phyloP scores from a whole-genome alignment of 1,284 basidiomycete species.

The Melampsora occidentalis region DNA sequence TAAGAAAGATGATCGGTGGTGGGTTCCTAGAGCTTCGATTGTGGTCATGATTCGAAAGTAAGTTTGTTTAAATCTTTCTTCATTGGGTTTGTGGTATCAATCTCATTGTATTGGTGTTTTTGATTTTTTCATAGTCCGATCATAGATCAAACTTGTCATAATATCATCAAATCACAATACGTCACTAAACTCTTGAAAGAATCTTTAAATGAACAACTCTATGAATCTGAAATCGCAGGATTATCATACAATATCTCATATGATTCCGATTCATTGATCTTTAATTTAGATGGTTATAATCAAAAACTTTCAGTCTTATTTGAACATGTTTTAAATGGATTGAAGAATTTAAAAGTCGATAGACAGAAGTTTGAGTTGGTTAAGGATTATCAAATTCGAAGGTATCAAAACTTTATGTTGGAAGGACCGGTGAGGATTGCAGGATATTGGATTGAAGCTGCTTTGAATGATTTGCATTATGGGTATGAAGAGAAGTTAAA shows the following conservation, averaged over 20 bases:
- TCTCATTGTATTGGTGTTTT: too few relatives aligned
- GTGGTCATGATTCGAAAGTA: conserved; percentile 70
- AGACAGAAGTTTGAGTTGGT: conserved; percentile 74
- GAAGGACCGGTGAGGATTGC: conserved; percentile 28
- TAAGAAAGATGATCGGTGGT: conserved; percentile 94
- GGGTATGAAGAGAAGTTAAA: conserved; percentile 30
- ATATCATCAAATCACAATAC: conserved; percentile 61
- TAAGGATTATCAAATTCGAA: conserved; percentile 68
- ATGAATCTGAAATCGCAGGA: conserved; percentile 89
- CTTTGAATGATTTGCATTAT: conserved; percentile 23
- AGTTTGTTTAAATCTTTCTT: conserved; percentile 45
- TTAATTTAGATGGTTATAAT: conserved; percentile 82
- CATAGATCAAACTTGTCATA: conserved; percentile 52
- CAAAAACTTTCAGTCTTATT: conserved; percentile 83
- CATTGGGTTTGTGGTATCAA: too few relatives aligned
- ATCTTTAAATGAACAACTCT: conserved; percentile 81
- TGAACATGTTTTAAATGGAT: conserved; percentile 70
- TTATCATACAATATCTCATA: conserved; percentile 72
- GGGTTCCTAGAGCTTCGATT: conserved; percentile 81
- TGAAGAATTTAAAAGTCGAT: conserved; percentile 68
- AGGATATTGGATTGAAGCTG: conserved; percentile 33
- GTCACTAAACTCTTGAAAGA: conserved; percentile 84
- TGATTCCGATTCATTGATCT: conserved; percentile 67
- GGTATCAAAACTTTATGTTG: conserved; percentile 29
- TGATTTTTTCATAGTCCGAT: conserved; percentile 50